Conservation (phyloP, 768 basidiomycete genomes). For the Lentinus brumalis region DNA sequence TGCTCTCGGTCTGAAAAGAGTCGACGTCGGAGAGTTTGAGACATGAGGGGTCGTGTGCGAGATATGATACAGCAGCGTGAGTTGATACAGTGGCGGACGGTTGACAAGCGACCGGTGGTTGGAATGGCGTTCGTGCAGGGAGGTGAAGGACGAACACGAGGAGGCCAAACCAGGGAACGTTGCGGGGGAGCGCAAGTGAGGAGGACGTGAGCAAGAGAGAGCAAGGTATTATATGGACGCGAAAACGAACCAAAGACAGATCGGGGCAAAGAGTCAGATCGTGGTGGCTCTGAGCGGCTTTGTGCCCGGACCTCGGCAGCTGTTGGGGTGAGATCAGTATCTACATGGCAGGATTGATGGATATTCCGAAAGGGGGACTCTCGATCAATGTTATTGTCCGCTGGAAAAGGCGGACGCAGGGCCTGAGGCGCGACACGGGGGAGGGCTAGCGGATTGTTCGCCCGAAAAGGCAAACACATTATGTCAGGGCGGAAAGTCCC, state of each 20-base stretch:
- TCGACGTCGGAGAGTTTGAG: conserved; percentile 13
- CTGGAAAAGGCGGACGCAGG: conserved; percentile 8
- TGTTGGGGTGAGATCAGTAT: conserved; percentile 12
- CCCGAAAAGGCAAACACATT: conserved; percentile 9
- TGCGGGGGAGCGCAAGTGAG: conserved; percentile 12
- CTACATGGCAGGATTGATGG: conserved; percentile 9
- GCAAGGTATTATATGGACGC: conserved; percentile 9
- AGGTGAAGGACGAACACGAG: not conserved
- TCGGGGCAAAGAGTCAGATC: conserved; percentile 17
- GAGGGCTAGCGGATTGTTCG: conserved; percentile 9
- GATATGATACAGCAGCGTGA: conserved; percentile 6
- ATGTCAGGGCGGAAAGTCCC: conserved; percentile 2
- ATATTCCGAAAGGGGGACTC: not conserved
- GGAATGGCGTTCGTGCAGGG: not conserved
- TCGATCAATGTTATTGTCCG: conserved; percentile 20
- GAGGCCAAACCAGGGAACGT: conserved; percentile 9
- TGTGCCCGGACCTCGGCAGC: conserved; percentile 17
- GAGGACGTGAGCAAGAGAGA: conserved; percentile 7
- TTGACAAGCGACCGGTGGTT: not conserved
- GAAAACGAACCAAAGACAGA: conserved; percentile 26
- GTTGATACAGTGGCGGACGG: conserved; percentile 7
- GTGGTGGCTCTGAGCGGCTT: conserved; percentile 16
- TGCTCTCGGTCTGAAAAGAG: conserved; percentile 10
- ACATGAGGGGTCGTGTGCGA: conserved; percentile 16
- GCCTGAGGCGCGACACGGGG: conserved; percentile 4